Base-by-base conservation (phyloP, 2,329 filamentous ascomycete genomes). In the Botrytis deweyae region DNA sequence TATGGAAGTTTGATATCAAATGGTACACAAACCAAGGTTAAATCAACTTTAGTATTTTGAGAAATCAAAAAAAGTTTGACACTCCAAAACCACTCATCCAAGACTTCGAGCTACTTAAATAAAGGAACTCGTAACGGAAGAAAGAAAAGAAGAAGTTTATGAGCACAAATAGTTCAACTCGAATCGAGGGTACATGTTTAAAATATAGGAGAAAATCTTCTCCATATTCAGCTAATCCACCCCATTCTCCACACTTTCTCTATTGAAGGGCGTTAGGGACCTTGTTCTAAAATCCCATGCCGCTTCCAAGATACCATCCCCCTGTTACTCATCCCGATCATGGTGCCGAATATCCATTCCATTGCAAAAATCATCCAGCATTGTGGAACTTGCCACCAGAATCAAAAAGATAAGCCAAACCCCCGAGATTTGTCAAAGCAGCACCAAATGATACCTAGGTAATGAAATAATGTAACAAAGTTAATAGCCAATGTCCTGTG, bases 181-280 rank as follows among this genome's bases (percentile, higher is more conserved):
- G 38, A 42, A 68, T 58, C 36, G 49, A 42, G 36, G 36, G 42
- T 42, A 68, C 66, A 10, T 42, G 5, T 42, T n/a, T 33, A 3
- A 68, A 58, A 68, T 67, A 55, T 68, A 58, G 33, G 49, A 55
- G 36, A 42, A 42, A 58, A 58, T 29, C 36, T 29, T 58, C 49
- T 38, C 66, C 49, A 58, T 68, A 68, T 68, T 16, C 8, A 68
- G 66, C 49, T 33, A 33, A 58, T 33, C 66, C 36, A 58, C 38
- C 36, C 36, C 49, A 33, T 67, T 67, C 65, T 67, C 65, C 64
- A 67, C 44, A 38, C 5, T 14, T 18, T n/a, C 18, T 22, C 18
- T 22, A 6, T 22, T n/a, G 9, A 52, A 67, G 10, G n/a, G 29
- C 40, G 9, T 52, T 5, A 33, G 25, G 22, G 18, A 9, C 49